Evolutionary conservation across 345 rosid species (phyloP).

Genomic region (Linum trigynum): DNA sequence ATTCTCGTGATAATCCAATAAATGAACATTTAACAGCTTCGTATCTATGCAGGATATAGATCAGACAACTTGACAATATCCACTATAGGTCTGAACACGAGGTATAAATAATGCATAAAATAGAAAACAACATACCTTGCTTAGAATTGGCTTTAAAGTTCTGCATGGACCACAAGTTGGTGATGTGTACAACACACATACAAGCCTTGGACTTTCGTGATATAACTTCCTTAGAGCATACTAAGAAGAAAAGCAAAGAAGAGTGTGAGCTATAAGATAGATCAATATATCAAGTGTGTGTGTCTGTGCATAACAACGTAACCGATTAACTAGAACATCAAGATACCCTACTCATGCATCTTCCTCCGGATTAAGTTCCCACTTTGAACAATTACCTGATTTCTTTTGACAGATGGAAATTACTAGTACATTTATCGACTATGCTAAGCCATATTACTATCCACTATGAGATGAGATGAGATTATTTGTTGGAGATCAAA

Average conservation of each 20-base stretch:
- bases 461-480: too few relatives aligned
- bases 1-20: too few relatives aligned
- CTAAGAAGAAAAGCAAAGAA: constrained; percentile 27
- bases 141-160: constrained; percentile 90
- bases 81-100: neutral
- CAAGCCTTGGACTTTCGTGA: constrained; percentile 87
- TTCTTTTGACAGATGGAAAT: too few relatives aligned
- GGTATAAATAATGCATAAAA: constrained; percentile 2
- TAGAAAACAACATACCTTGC: constrained; percentile 46
- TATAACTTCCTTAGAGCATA: constrained; percentile 88
- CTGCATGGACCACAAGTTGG: constrained; percentile 98
- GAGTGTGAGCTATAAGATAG: neutral
- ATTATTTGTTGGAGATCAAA: too few relatives aligned
- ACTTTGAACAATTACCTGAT: neutral
- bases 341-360: neutral
- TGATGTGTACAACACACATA: constrained; percentile 74
- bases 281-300: too few relatives aligned
- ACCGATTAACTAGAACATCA: neutral
- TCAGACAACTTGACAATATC: too few relatives aligned
- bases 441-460: too few relatives aligned
- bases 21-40: too few relatives aligned
- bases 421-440: too few relatives aligned
- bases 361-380: neutral
- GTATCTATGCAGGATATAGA: too few relatives aligned
- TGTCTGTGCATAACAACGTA: neutral